Evolutionary conservation across 352 stramenopile species (phyloP).

Genomic region (Peronosclerospora sorghi): DNA sequence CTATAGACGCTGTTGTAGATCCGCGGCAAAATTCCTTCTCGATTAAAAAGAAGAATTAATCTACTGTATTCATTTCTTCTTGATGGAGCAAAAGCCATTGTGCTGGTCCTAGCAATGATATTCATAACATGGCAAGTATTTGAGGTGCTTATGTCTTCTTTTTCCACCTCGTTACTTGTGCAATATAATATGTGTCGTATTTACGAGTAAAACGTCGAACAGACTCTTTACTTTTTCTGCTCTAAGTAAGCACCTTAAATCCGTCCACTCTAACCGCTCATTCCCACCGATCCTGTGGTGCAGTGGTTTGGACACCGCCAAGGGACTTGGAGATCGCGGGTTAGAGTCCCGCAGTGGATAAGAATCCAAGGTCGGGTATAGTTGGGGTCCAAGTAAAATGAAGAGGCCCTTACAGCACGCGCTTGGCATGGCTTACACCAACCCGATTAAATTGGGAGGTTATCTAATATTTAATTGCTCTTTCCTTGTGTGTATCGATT

Average conservation of each 20-base stretch:
- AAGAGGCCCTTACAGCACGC: too few relatives aligned
- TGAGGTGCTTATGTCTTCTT: not conserved
- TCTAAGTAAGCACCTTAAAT: not conserved
- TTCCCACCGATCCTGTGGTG: too few relatives aligned
- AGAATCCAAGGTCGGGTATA: too few relatives aligned
- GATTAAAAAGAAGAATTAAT: not conserved
- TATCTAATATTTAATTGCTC: too few relatives aligned
- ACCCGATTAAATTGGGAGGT: too few relatives aligned
- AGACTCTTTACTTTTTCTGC: not conserved
- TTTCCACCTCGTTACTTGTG: not conserved
- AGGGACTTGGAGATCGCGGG: too few relatives aligned
- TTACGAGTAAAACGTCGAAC: not conserved
- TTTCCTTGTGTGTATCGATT: too few relatives aligned
- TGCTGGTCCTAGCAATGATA: not conserved
- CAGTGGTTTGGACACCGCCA: not conserved
- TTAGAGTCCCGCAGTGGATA: too few relatives aligned
- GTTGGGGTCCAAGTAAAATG: too few relatives aligned
- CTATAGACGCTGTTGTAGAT: conserved; percentile 6
- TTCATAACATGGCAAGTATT: not conserved
- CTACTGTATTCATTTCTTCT: not conserved
- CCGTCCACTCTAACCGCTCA: not conserved
- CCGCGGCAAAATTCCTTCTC: conserved; percentile 4
- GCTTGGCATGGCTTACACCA: too few relatives aligned
- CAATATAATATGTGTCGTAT: not conserved
- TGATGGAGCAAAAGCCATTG: not conserved